Evolutionary conservation across 371 early-diverging fungal species (phyloP), one percentile per base, ranked within the genome.

Genomic region (Mucor piriformis): DNA sequence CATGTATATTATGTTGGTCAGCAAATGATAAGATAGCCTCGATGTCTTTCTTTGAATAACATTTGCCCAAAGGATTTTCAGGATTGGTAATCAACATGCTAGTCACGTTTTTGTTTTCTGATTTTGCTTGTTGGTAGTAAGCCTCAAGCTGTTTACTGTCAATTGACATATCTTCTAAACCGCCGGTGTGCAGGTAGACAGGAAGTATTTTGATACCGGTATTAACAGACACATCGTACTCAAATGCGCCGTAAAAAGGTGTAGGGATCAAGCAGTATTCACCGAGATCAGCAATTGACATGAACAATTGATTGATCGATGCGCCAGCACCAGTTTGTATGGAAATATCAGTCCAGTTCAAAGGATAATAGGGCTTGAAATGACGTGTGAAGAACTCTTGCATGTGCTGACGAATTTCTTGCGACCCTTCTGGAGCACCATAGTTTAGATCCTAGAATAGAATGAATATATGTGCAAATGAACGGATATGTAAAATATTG

Each of bases 161-260:
- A 10, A 81, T 72, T 16, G 66, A 15, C 29, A 61, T 54, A 48
- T 62, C 69, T 0, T 59, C 71, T 40, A 65, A 10, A 7, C 24
- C 46, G 3, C 5, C 12, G 3, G 6, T 43, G 33, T 60, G 59
- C 25, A 78, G 69, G 64, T 74, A 48, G n/a, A 83, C 79, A 0
- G 77, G 59, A 2, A 88, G 57, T 5, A 82, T 67, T 6, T 69
- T 71, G 6, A 82, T 85, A 11, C 81, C 76, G 0, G 88, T 74
- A 27, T 80, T 67, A n/a, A 66, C 63, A 46, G 66, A 56, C 25
- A 88, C 67, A 56, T 92, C 92, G 7, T 67, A 58, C 48, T 86
- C 83, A 65, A 92, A 89, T 7, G 84, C 88, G 21, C 90, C 88
- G 61, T 93, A 92, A 67, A 79, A 89, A 0, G 94, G 94, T 5